Conservation (phyloP, 345 rosid species). For the Ricinus communis region DNA sequence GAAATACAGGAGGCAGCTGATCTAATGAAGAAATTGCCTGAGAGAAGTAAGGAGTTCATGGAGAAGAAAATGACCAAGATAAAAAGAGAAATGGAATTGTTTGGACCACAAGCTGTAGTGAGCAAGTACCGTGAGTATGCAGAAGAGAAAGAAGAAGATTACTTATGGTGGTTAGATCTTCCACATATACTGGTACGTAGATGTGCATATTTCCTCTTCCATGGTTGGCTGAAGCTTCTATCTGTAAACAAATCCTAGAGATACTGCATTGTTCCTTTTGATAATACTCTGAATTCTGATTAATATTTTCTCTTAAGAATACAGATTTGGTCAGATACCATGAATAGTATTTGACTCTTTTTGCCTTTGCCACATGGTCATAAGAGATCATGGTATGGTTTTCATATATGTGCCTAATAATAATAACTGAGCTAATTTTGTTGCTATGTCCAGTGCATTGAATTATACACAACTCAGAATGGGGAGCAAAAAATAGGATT, state of each 20-base stretch:
- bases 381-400: background rate
- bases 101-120: slow-evolving; percentile 93
- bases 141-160: slow-evolving; percentile 79
- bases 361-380: no score
- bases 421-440: slow-evolving; percentile 7
- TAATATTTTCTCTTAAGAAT: background rate
- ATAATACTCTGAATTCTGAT: background rate
- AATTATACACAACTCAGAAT: slow-evolving; percentile 58
- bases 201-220: slow-evolving; percentile 2
- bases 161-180: slow-evolving; percentile 95
- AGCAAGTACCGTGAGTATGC: slow-evolving; percentile 83
- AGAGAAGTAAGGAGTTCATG: slow-evolving; percentile 60
- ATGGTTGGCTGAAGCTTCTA: background rate
- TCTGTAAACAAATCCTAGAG: background rate
- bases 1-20: slow-evolving; percentile 85
- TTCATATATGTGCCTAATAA: background rate
- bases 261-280: background rate
- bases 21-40: slow-evolving; percentile 57
- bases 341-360: background rate
- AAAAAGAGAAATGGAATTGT: slow-evolving; percentile 84
- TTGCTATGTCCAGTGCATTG: slow-evolving; percentile 69
- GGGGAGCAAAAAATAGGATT: slow-evolving; percentile 72
- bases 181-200: slow-evolving; percentile 73
- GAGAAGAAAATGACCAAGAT: slow-evolving; percentile 77
- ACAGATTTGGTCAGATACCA: no score